These are phyloP conservation scores for Castanopsis chinensis DNA, from an alignment of 306 rosid species.

Conservation along the genomic window DNA sequence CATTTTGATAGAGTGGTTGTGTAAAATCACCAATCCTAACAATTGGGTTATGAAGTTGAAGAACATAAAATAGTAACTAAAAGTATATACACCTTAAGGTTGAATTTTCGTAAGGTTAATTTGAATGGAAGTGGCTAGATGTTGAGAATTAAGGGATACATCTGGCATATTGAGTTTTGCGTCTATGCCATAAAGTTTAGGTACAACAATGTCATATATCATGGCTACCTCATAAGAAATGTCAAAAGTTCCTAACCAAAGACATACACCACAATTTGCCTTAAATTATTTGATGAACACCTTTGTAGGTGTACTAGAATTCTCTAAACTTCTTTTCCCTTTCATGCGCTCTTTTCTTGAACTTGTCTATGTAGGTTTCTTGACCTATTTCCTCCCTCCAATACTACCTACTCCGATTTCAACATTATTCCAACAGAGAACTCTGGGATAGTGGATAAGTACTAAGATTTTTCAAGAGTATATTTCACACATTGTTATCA, in stretches of 20 bases:
- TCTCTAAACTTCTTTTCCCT: conserved; percentile 89
- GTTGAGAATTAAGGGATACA: not conserved
- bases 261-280: conserved; percentile 89
- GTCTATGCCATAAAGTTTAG: conserved; percentile 65
- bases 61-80: too few relatives aligned
- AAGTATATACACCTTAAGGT: not conserved
- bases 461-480: too few relatives aligned
- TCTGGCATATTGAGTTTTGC: conserved; percentile 78
- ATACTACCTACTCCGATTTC: conserved; percentile 16
- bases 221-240: conserved; percentile 71
- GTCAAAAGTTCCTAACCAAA: conserved; percentile 87
- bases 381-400: conserved; percentile 37
- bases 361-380: conserved; percentile 54
- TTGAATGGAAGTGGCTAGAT: conserved; percentile 6
- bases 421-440: conserved; percentile 19
- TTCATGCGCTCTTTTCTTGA: conserved; percentile 88
- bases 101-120: conserved; percentile 1
- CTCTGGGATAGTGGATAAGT: not conserved
- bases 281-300: conserved; percentile 89
- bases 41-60: too few relatives aligned
- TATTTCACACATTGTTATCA: too few relatives aligned
- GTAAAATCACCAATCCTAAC: too few relatives aligned
- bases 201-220: conserved; percentile 79
- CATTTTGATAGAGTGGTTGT: too few relatives aligned
- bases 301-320: conserved; percentile 79